These are phyloP conservation scores for Datura wrightii DNA, from an alignment of 257 asterid species.

Conservation along the genomic window DNA sequence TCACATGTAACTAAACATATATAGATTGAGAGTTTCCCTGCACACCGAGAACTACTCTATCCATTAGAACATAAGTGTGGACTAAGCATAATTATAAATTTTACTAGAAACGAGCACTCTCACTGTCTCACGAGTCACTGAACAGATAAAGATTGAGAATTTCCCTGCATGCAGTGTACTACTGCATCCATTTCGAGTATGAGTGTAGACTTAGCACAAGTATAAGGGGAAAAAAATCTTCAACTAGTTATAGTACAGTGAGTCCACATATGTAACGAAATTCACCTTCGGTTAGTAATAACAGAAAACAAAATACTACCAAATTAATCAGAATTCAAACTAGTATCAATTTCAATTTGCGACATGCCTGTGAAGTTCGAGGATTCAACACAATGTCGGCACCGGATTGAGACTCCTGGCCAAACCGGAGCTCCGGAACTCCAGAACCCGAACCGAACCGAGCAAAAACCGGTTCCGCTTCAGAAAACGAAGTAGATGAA, in stretches of 20 bases:
- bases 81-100: too few relatives aligned
- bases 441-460: slow-evolving; percentile 64
- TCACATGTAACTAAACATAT: slow-evolving; percentile 25
- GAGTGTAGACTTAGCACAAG: background rate
- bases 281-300: background rate
- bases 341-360: background rate
- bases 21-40: background rate
- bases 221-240: background rate
- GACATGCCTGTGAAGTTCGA: slow-evolving; percentile 51
- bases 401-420: slow-evolving; percentile 53
- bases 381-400: slow-evolving; percentile 63
- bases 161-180: background rate
- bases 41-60: background rate
- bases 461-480: slow-evolving; percentile 60
- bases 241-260: background rate
- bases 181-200: background rate
- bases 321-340: background rate
- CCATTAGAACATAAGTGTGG: background rate
- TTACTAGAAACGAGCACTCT: background rate
- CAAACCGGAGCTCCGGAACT: slow-evolving; percentile 53
- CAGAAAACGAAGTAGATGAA: slow-evolving; percentile 42
- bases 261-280: background rate
- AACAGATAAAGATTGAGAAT: background rate
- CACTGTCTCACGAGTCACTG: background rate
- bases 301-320: background rate